Conservation (phyloP, 2,329 filamentous ascomycete genomes). For the Ophiostoma pallidulum region DNA sequence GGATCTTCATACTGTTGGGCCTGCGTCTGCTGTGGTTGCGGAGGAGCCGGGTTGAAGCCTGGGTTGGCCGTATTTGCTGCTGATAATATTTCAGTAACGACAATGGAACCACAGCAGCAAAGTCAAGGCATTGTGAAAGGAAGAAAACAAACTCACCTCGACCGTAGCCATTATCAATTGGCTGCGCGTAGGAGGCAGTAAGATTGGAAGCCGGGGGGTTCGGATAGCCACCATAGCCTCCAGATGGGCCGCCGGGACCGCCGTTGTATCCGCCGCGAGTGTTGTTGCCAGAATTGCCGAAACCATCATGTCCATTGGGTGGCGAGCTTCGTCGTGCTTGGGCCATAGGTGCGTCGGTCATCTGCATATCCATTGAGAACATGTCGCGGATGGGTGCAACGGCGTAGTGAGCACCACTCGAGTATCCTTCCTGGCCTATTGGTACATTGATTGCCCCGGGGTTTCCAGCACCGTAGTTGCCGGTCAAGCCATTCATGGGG, state of each 20-base stretch:
- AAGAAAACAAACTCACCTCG: slow-evolving; percentile 20
- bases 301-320: background rate
- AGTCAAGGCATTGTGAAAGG: too few relatives aligned
- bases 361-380: slow-evolving; percentile 14
- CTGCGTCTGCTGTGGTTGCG: slow-evolving; percentile 8
- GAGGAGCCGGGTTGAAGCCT: slow-evolving; percentile 32
- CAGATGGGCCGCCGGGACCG: slow-evolving; percentile 25
- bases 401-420: slow-evolving; percentile 11
- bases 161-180: slow-evolving; percentile 15
- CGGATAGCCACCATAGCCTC: slow-evolving; percentile 52
- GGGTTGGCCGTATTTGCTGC: slow-evolving; percentile 32
- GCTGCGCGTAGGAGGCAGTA: slow-evolving; percentile 13
- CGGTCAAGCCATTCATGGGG: background rate
- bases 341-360: slow-evolving; percentile 11
- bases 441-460: background rate
- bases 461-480: background rate
- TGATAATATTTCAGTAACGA: slow-evolving; percentile 17
- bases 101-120: background rate
- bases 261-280: slow-evolving; percentile 4
- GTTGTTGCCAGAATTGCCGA: slow-evolving; percentile 6
- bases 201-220: slow-evolving; percentile 18
- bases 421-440: slow-evolving; percentile 13
- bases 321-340: slow-evolving; percentile 12
- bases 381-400: slow-evolving; percentile 8
- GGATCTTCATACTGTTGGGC: slow-evolving; percentile 39